Evolutionary conservation across 2,329 filamentous ascomycete genomes (phyloP).

Genomic region (Hortaea werneckii): DNA sequence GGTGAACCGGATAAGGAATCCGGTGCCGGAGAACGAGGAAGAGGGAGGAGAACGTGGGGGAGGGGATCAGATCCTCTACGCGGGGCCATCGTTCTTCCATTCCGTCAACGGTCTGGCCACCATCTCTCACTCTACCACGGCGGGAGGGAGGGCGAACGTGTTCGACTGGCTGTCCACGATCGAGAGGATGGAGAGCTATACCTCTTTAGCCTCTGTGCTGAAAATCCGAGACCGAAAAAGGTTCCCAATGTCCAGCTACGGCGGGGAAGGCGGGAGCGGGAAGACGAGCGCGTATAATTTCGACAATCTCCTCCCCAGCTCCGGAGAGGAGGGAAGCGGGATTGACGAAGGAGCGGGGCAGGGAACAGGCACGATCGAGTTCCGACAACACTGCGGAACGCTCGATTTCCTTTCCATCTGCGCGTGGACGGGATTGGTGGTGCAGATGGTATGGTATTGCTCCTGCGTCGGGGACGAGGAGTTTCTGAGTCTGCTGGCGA

Average conservation of each 20-base stretch:
- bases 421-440: conserved; percentile 14
- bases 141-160: conserved; percentile 1
- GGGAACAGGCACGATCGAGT: conserved; percentile 24
- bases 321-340: not conserved
- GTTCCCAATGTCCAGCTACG: not conserved
- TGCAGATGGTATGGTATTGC: too few species aligned
- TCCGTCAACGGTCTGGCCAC: conserved; percentile 3
- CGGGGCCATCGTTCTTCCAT: conserved; percentile 1
- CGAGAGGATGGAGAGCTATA: conserved; percentile 1
- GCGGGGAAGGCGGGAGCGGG: too few species aligned
- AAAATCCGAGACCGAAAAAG: not conserved
- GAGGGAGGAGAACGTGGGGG: not conserved
- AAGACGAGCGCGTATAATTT: conserved; percentile 7
- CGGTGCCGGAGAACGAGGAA: not conserved
- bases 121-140: not conserved
- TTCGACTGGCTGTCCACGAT: conserved; percentile 10
- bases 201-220: conserved; percentile 3
- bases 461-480: too few species aligned
- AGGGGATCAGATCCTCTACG: not conserved
- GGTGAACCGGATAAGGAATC: conserved; percentile 1
- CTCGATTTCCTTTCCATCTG: conserved; percentile 14
- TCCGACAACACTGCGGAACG: conserved; percentile 22
- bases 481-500: too few species aligned
- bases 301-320: conserved; percentile 9
- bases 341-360: not conserved